A percentile compares a stretch with the other conserved stretches of the same genome.
Conservation (phyloP, 441 rosid genomes). For the Pelargonium cotyledonis region DNA sequence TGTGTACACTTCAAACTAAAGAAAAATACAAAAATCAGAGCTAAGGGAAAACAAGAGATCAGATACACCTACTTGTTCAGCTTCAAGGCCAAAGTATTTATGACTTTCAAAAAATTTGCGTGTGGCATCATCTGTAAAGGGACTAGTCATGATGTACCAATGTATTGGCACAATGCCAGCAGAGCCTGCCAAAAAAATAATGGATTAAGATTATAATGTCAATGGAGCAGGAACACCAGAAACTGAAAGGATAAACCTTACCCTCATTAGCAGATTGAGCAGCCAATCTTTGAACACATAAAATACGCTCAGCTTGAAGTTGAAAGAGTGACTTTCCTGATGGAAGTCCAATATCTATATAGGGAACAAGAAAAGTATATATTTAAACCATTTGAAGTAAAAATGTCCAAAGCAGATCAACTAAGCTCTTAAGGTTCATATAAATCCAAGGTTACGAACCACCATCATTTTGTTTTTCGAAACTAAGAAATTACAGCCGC, state of each 20-base stretch:
- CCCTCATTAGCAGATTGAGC: constrained; percentile 70
- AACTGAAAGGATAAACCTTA: constrained; percentile 26
- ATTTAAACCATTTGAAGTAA: constrained; percentile 14
- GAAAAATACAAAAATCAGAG: constrained; percentile 1
- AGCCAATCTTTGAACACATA: constrained; percentile 81
- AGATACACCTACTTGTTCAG: constrained; percentile 61
- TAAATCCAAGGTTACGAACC: background rate
- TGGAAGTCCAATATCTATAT: constrained; percentile 87
- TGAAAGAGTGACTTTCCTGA: constrained; percentile 97
- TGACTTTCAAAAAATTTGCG: constrained; percentile 70
- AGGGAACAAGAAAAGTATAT: constrained; percentile 7
- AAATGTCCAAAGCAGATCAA: constrained; percentile 11
- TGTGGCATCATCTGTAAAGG: constrained; percentile 84
- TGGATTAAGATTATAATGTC: constrained; percentile 18
- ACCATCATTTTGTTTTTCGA: background rate
- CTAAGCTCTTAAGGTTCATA: background rate
- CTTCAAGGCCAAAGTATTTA: constrained; percentile 83
- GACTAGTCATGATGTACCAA: constrained; percentile 99
- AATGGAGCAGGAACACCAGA: constrained; percentile 4
- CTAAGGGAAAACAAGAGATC: constrained; percentile 1
- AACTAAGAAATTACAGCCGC: background rate
- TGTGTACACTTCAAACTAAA: constrained; percentile 18
- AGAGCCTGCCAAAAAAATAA: constrained; percentile 35
- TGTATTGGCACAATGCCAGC: constrained; percentile 56
- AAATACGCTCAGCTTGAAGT: constrained; percentile 92